Evolutionary conservation across 2,329 filamentous ascomycete species (phyloP).

Genomic region (Epichloe gansuensis): DNA sequence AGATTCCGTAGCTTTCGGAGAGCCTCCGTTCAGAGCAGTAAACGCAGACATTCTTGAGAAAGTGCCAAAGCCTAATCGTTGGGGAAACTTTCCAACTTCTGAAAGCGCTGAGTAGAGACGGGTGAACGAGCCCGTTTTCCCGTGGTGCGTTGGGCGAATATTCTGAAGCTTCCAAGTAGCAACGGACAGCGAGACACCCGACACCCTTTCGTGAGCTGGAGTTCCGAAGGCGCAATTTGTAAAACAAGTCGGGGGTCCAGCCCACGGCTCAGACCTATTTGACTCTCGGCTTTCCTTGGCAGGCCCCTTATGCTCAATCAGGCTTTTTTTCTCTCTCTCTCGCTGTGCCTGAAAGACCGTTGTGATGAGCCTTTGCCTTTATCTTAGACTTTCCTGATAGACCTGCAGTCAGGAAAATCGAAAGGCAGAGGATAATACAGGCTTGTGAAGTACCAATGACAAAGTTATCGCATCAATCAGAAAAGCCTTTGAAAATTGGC

Average conservation of each 20-base stretch:
- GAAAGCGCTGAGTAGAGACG: neutral
- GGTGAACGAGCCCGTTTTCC: neutral
- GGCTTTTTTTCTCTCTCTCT: neutral
- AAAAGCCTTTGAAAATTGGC: neutral
- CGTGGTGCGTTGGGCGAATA: neutral
- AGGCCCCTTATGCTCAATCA: neutral
- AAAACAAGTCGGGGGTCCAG: conserved; percentile 5
- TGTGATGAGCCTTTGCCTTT: neutral
- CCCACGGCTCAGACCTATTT: neutral
- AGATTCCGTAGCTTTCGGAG: conserved; percentile 30
- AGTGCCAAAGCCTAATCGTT: neutral
- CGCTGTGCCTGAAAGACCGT: neutral
- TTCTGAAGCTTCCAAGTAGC: neutral
- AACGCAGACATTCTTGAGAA: conserved; percentile 33
- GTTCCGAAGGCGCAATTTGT: neutral
- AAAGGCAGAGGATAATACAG: neutral
- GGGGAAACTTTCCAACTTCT: neutral
- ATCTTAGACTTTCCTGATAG: neutral
- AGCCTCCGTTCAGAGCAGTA: conserved; percentile 38
- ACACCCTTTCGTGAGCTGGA: conserved; percentile 9
- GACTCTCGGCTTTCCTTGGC: neutral
- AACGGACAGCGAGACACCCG: neutral
- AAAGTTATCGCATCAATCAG: neutral
- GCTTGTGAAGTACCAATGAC: neutral
- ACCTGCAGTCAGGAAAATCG: conserved; percentile 1